Evolutionary conservation across 2,329 filamentous ascomycete species (phyloP), one percentile per base, ranked within the genome.

Genomic region (Hymenoscyphus scutula): DNA sequence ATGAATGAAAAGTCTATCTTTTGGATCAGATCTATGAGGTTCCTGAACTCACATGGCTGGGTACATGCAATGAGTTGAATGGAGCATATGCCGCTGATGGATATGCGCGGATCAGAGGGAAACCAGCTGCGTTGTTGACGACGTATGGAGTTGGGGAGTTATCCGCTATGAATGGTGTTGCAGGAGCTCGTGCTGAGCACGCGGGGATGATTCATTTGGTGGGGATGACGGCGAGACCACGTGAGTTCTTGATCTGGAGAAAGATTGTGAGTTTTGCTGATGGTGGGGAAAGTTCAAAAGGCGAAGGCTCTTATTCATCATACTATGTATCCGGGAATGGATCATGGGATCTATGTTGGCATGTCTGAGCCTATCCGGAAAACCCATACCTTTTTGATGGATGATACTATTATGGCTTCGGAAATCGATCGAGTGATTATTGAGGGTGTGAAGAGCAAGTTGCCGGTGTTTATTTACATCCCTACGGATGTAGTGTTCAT

Each of bases 21-120:
- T 78, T 90, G 41, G 88, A 90, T 74, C 87, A 88, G 72, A 76
- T 90, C 45, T 79, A 81, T 34, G 78, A 82, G 30, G 79, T 76
- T 25, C 69, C 72, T 2, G 74, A 74, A 3, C 62, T 78, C n/a
- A 68, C 65, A 23, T 78, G 76, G 75, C 62, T 75, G 23, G 73
- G 73, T 58, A 71, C 72, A 48, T 70, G 72, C 54, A 76, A 76
- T 61, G 75, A 76, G 58, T 66, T 76, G 45, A 76, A 75, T 56
- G 73, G 70, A 30, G 73, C 71, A 7, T 83, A 83, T 67, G 80
- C 80, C 1, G 79, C 81, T 2, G 81, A 83, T 74, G 81, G 80
- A 15, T 83, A 83, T 71, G 77, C 79, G 19, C 76, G 80, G 45
- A 76, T 82, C 58, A 80, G 79, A 30, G 79, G 79, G 17, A 77